Evolutionary conservation across 108 stramenopile genomes (phyloP), one percentile per base, ranked within the genome.

Genomic region (Cyclostephanos invisitatus): DNA sequence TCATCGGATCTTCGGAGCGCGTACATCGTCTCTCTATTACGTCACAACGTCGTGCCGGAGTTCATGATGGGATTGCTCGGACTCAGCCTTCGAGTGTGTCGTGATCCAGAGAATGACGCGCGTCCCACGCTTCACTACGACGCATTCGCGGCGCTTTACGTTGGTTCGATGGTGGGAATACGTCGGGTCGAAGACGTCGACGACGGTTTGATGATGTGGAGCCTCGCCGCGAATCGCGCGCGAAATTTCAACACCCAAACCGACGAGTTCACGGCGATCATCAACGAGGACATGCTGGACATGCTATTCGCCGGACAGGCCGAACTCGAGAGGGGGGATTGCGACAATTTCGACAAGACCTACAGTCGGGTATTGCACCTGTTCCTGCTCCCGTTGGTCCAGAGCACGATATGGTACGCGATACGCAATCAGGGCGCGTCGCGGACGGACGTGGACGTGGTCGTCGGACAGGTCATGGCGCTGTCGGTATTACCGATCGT

Each of bases 141-240:
- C 72, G 84, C 90, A 66, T 90, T 89, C 42, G 91, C 91, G 9
- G 89, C 91, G 9, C 68, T 88, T 7, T 67, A 87, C 47, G 91
- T 94, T 62, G 93, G 93, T 18, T 94, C 88, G 15, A 65, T 94
- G 68, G 93, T 92, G 65, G 93, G 93, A 20, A 64, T 66, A 5
- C 29, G 63, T 5, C 61, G 70, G 29, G 87, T 89, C 44, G 93
- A 91, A n/a, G 83, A 87, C 2, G 38, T 66, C 2, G 85, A 91
- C 51, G 93, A 92, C 75, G 93, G 93, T 20, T 74, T 89, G 59
- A 77, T 92, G 67, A 53, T 89, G 28, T 92, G 87, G 88, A 83
- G 77, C 36, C 68, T 92, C 15, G 84, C 83, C 12, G 86, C 84
- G 32, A 84, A 84, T 40, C 87, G 89, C 47, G 86, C 88, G 4